Evolutionary conservation across 495 filamentous ascomycete genomes (phyloP), one percentile per base, ranked within the genome.

Genomic region (Beverwykella pulmonaria): DNA sequence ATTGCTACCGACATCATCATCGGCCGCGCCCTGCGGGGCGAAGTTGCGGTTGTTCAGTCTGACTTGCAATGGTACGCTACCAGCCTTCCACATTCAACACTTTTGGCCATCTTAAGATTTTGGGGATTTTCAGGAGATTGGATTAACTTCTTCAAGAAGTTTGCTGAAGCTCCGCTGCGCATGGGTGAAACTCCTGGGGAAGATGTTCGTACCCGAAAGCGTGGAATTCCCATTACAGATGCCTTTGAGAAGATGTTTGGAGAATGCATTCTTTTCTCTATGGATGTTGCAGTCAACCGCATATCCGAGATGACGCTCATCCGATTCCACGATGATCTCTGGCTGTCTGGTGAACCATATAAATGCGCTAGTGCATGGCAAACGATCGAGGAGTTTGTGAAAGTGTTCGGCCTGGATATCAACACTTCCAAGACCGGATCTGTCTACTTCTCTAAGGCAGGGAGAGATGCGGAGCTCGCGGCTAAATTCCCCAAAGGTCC

Each of bases 251-350:
- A 52, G 17, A 9, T 62, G 2, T 39, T 53, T 29, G 59, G 59
- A 8, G 59, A 62, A 23, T 23, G 23, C 20, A 27, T 62, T 8
- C 32, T 62, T 5, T 62, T 62, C 46, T 50, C 30, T 3, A 50
- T 62, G 59, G 59, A 62, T 48, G 30, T 62, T 50, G 59, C 59
- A 8, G 59, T 62, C 19, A 52, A 52, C 26, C 44, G 48, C 5
- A 1, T 22, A n/a, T 25, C 59, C 27, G 47, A 22, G 1, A 41
- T 54, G 25, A 47, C 44, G 6, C 47, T 62, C 19, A 26, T 52
- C 9, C 59, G 59, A 5, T 48, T 62, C 26, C 59, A 62, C 22
- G 59, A 62, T 36, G 59, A 62, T 26, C 32, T 62, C 19, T 62
- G 59, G 59, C 44, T 62, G 2, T 53, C 23, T 5, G 59, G 59